Conservation (phyloP, 148 eudicot genomes). For the Hydrangea macrophylla region DNA sequence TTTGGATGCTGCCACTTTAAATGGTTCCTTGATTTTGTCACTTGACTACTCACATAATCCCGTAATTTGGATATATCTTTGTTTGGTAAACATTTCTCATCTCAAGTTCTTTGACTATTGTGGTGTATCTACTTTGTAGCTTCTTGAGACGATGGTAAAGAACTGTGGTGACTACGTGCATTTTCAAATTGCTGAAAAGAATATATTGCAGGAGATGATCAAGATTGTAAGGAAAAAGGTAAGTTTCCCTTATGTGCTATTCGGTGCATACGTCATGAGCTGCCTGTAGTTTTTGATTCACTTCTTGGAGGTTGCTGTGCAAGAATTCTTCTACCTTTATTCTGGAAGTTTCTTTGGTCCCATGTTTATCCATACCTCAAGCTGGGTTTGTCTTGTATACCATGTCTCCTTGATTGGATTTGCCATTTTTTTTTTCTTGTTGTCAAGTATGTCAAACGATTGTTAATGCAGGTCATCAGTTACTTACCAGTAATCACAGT, state of each 20-base stretch:
- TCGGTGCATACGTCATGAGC: neutral
- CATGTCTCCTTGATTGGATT: neutral
- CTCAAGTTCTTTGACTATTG: slow-evolving; percentile 3
- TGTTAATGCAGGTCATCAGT: too few relatives aligned
- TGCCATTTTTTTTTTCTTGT: too few relatives aligned
- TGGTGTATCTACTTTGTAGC: slow-evolving; percentile 36
- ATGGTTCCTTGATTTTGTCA: too few relatives aligned
- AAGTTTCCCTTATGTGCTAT: slow-evolving; percentile 7
- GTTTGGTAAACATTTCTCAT: neutral
- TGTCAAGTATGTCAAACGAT: too few relatives aligned
- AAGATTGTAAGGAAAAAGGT: slow-evolving; percentile 92
- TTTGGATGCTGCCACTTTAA: neutral
- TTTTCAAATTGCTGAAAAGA: slow-evolving; percentile 69
- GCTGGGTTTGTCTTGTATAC: neutral
- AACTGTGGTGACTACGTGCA: slow-evolving; percentile 91
- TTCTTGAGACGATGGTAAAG: slow-evolving; percentile 96
- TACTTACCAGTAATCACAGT: too few relatives aligned
- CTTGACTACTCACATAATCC: neutral
- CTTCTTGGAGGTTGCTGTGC: neutral
- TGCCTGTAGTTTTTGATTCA: neutral
- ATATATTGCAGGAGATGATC: slow-evolving; percentile 76
- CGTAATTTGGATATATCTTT: neutral
- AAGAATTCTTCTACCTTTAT: neutral
- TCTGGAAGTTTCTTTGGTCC: too few relatives aligned
- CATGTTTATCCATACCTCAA: too few relatives aligned